Evolutionary conservation across 352 stramenopile species (phyloP).

Genomic region (Globisporangium spiculum): DNA sequence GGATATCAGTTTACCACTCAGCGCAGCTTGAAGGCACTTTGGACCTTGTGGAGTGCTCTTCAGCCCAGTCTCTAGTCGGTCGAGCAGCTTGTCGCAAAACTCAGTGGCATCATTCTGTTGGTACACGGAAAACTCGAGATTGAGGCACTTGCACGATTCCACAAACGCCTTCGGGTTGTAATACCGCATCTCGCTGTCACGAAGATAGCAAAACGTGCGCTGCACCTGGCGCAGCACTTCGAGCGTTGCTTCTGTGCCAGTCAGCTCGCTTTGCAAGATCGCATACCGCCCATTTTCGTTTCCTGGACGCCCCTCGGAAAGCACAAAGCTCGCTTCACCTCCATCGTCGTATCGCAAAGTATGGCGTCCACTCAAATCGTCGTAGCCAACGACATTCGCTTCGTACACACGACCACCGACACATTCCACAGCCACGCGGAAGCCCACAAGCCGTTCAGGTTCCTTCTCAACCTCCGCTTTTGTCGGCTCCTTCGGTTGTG

Average conservation of each 20-base stretch:
- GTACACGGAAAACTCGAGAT: slow-evolving; percentile 94
- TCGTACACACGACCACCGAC: slow-evolving; percentile 93
- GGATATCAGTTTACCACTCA: slow-evolving; percentile 83
- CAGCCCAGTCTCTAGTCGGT: slow-evolving; percentile 95
- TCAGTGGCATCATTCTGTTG: slow-evolving; percentile 99
- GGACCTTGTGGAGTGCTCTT: slow-evolving; percentile 88
- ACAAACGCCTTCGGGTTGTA: slow-evolving; percentile 88
- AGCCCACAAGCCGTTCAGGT: slow-evolving; percentile 66
- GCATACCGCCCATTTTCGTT: slow-evolving; percentile 96
- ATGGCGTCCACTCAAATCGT: slow-evolving; percentile 74
- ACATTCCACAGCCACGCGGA: slow-evolving; percentile 91
- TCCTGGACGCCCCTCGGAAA: slow-evolving; percentile 90
- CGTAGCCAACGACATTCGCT: slow-evolving; percentile 88
- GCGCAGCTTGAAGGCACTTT: slow-evolving; percentile 66
- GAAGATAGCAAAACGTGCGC: slow-evolving; percentile 87
- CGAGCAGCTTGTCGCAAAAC: slow-evolving; percentile 98
- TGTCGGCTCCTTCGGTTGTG: slow-evolving; percentile 64
- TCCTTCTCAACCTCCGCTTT: slow-evolving; percentile 89
- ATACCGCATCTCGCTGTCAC: slow-evolving; percentile 84
- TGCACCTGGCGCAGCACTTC: slow-evolving; percentile 88
- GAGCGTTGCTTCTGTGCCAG: slow-evolving; percentile 76
- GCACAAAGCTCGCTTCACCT: slow-evolving; percentile 83
- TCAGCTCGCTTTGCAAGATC: slow-evolving; percentile 77
- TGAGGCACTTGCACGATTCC: slow-evolving; percentile 85
- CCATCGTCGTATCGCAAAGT: slow-evolving; percentile 87